Base-by-base conservation (phyloP, 768 basidiomycete species). In the Termitomyces sp. region DNA sequence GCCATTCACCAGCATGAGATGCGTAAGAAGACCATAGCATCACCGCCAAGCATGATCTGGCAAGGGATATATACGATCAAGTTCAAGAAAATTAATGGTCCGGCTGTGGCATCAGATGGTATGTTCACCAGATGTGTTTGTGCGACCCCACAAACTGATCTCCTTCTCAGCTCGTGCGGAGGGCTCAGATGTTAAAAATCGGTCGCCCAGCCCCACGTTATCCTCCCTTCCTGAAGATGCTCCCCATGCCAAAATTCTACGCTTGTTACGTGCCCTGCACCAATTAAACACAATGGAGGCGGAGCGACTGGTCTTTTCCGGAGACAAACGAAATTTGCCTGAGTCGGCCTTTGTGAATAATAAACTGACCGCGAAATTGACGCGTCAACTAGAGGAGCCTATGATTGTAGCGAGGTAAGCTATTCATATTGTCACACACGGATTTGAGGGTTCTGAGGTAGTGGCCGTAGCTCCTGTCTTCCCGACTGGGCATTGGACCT, bases 401-500 rank as follows among this genome's bases (percentile, higher is more conserved):
- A 97, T 98, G 94, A 97, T 99, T 64, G 95, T 99, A 48, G 97
- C 96, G 1, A 96, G 94, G 94, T 94, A 67, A 63, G 80, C 71
- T 52, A 44, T 18, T 20, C 8, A 20, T 32, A 40, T 38, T 61
- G n/a, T 15, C n/a, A 20, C 20, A 33, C 22, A 8, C 39, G 54
- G 16, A 35, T 58, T 18, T 44, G 40, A 50, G 0, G 28, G 18
- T 62, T 55, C 50, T 71, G 46, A 58, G 12, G 33, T 62, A 58
- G 28, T 40, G 54, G 40, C 58, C 40, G 15, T 58, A 97, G 96
- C 68, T 93, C 93, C 28, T 98, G 97, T 75, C 78, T 98, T 4
- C 97, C 97, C 7, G 95, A 97, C 69, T 99, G 97, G 97, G 92
- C 96, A 0, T 77, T 95, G 48, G 96, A 98, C 71, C 83, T 99